Evolutionary conservation across 441 rosid genomes (phyloP), one percentile per base, ranked within the genome.

Genomic region (Eutrema salsugineum): DNA sequence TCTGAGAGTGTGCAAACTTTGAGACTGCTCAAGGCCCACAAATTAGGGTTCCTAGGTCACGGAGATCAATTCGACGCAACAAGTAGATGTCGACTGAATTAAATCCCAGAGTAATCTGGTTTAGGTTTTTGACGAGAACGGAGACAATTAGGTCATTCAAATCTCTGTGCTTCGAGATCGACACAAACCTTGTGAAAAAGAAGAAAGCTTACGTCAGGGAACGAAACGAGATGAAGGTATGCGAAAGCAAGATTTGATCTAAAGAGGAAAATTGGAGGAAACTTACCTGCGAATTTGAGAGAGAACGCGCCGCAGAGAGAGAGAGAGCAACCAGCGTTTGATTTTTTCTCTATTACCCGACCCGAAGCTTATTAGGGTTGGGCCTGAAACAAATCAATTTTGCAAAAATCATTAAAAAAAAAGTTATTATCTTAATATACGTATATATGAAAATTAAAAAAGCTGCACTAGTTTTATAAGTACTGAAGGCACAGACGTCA

Each of bases 251-350:
- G 24, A 47, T 14, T 14, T 32, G 61, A 28, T 55, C 64, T 49
- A 2, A 22, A 43, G 49, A 50, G 6, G 63, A 6, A n/a, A 50
- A 67, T 40, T 28, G 69, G 6, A 68, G 51, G 43, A 75, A 54
- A 58, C 70, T 68, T 24, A 75, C 70, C 61, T 68, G 15, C 60
- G 70, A 75, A 36, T 32, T 62, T 43, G 59, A 68, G 74, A 75
- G 75, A 68, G 47, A 68, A 53, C 28, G 70, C 74, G 78, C 69
- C 74, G 78, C 74, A 44, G 73, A 46, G 64, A 49, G 69, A 75
- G 42, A 28, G 36, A 55, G 69, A 58, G 39, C 54, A 73, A 66
- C 46, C 69, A 49, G 59, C 42, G 73, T 22, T 43, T 56, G 60
- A 36, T 62, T 68, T 68, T 68, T 54, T 16, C 27, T 53, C 20